Evolutionary conservation across 2,329 filamentous ascomycete genomes (phyloP).

Genomic region (Colletotrichum incanum): DNA sequence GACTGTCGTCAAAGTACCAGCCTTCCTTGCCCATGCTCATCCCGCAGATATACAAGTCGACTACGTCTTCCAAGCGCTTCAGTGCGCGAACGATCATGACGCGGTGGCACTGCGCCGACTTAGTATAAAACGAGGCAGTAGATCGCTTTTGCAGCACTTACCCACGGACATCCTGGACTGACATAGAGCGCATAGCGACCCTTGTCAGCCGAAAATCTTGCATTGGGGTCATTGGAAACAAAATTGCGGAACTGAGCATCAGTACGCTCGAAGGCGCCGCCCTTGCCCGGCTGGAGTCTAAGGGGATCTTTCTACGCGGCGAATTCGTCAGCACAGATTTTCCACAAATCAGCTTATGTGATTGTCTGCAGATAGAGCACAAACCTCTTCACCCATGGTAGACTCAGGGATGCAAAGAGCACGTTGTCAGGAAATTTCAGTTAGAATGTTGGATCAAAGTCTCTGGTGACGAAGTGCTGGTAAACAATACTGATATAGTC

Average conservation of each 20-base stretch:
- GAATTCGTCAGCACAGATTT: background rate
- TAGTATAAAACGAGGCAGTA: background rate
- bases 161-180: constrained; percentile 75
- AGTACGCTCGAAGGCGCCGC: constrained; percentile 68
- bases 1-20: constrained; percentile 63
- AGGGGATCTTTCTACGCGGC: constrained; percentile 24
- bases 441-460: background rate
- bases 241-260: constrained; percentile 69
- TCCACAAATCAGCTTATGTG: too few species aligned
- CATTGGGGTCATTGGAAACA: constrained; percentile 66
- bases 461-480: background rate
- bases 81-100: constrained; percentile 80
- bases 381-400: constrained; percentile 26
- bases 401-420: background rate
- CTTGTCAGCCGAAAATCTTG: constrained; percentile 71
- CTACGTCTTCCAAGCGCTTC: constrained; percentile 80
- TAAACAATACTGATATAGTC: too few species aligned
- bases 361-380: background rate
- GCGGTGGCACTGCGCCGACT: constrained; percentile 71
- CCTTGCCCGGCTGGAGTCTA: constrained; percentile 47
- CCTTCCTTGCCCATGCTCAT: constrained; percentile 74
- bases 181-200: constrained; percentile 75
- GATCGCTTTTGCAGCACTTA: constrained; percentile 46
- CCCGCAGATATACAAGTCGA: constrained; percentile 78
- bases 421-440: background rate